Evolutionary conservation across 2,329 filamentous ascomycete species (phyloP), one percentile per base, ranked within the genome.

Genomic region (Fusarium euwallaceae): DNA sequence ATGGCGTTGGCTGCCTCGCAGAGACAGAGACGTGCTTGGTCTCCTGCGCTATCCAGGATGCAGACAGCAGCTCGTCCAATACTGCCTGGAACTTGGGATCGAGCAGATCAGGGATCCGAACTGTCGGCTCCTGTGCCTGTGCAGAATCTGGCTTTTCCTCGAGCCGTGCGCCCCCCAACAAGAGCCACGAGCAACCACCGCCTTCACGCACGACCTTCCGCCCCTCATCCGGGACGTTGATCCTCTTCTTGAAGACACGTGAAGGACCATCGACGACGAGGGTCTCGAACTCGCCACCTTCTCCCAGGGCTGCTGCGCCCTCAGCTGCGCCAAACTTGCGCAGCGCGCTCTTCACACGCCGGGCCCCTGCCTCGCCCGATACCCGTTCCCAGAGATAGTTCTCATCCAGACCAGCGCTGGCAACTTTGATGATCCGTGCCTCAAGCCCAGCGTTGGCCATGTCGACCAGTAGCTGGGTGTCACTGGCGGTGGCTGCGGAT

Each of bases 271-370:
- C 91, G 39, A 98, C 80, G 53, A 97, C 95, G 62, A 98, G 85
- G 34, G 95, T 98, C 88, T 98, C 97, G 82, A 97, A 98, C 85
- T 98, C 97, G 4, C 97, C 97, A 7, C 97, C 97, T 82, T 98
- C 97, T 1, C 97, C 97, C 20, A 98, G 84, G 11, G 95, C 72
- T 53, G 77, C 90, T 10, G 94, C 93, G 1, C 94, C 95, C 70
- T 89, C 86, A 78, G 84, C 85, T 71, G 88, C 84, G 53, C 93
- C 93, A 83, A 97, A 97, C 72, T 90, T 88, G 60, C 86, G 84
- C 80, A 94, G 87, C 1, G 91, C 87, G 45, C 81, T 84, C 78
- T 86, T 85, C 53, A 91, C 80, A 63, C 86, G 84, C 43, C 79
- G 80, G 51, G 87, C 85, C 7, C 87, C 88, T 27, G 79, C 80